Percentiles rank a stretch among this genome's conserved stretches.
These are phyloP conservation scores for Colletotrichum caudatum DNA, from an alignment of 2,329 filamentous ascomycete species.

Conservation along the genomic window DNA sequence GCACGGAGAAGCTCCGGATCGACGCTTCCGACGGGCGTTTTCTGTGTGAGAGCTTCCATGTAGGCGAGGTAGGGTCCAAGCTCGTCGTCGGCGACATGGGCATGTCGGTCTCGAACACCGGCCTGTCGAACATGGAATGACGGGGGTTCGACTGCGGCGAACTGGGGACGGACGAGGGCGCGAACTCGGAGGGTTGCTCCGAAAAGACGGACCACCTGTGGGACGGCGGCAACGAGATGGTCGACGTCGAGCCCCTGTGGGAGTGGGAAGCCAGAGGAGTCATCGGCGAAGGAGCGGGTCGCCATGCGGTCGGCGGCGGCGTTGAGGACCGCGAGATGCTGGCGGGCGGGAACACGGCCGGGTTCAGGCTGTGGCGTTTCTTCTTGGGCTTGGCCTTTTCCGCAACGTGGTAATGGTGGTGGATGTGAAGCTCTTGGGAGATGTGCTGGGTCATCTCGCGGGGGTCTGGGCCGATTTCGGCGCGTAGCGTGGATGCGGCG, in stretches of 20 bases:
- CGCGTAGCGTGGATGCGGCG: constrained; percentile 69
- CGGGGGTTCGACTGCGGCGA: constrained; percentile 83
- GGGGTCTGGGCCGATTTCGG: constrained; percentile 72
- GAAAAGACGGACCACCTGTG: constrained; percentile 76
- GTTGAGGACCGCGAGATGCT: constrained; percentile 54
- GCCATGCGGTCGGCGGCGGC: constrained; percentile 54
- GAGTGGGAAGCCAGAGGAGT: constrained; percentile 57
- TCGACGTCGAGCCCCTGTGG: constrained; percentile 64
- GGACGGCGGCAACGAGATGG: constrained; percentile 54
- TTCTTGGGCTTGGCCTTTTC: constrained; percentile 76
- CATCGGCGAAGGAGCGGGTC: constrained; percentile 54
- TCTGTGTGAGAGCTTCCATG: constrained; percentile 63
- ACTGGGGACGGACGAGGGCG: constrained; percentile 79
- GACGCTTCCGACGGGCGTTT: constrained; percentile 70
- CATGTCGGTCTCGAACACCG: constrained; percentile 75
- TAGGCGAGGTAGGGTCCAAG: constrained; percentile 74
- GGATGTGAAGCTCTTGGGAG: constrained; percentile 87
- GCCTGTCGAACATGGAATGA: constrained; percentile 82
- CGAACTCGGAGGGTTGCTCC: constrained; percentile 71
- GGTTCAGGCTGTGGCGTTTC: constrained; percentile 74
- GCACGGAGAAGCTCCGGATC: constrained; percentile 40
- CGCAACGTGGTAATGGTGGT: constrained; percentile 90
- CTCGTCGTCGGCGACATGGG: constrained; percentile 87
- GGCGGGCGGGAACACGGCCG: constrained; percentile 72
- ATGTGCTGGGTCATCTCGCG: constrained; percentile 50